These are phyloP conservation scores for Schizonepeta tenuifolia DNA, from an alignment of 257 asterid species.

Conservation along the genomic window DNA sequence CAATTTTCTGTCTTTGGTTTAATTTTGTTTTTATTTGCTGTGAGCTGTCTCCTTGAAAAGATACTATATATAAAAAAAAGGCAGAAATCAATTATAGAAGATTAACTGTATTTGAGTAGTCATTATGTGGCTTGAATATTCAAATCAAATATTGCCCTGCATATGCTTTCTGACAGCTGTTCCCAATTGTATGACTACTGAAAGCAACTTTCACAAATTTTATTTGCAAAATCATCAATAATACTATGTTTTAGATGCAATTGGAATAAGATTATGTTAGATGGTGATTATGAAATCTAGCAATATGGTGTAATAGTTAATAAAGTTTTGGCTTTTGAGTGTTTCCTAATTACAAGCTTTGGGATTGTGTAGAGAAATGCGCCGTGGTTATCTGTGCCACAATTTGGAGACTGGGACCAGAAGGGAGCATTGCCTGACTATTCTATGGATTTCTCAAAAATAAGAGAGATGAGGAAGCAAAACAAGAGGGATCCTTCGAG, in stretches of 20 bases:
- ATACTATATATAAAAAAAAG: background rate
- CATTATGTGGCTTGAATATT: conserved; percentile 25
- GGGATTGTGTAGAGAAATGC: conserved; percentile 51
- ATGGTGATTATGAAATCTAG: background rate
- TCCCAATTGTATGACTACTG: too few species aligned
- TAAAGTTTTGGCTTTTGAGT: background rate
- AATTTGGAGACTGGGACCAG: conserved; percentile 96
- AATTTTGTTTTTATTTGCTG: background rate
- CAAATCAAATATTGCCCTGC: conserved; percentile 2
- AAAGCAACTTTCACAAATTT: too few species aligned
- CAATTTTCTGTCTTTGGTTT: conserved; percentile 3
- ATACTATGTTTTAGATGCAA: background rate
- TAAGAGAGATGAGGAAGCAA: conserved; percentile 86
- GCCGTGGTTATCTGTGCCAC: conserved; percentile 91
- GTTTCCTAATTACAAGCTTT: background rate
- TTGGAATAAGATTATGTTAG: background rate
- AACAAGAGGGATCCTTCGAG: conserved; percentile 85
- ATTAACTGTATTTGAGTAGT: conserved; percentile 19
- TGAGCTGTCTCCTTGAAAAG: conserved; percentile 30
- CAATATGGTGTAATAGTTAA: conserved; percentile 1
- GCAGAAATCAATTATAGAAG: conserved; percentile 25
- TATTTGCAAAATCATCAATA: background rate
- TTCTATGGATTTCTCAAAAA: conserved; percentile 85
- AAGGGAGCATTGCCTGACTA: conserved; percentile 79
- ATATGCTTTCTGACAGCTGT: conserved; percentile 1